Evolutionary conservation across 2,329 filamentous ascomycete genomes (phyloP).

Genomic region (Chaetomiaceae sp.): DNA sequence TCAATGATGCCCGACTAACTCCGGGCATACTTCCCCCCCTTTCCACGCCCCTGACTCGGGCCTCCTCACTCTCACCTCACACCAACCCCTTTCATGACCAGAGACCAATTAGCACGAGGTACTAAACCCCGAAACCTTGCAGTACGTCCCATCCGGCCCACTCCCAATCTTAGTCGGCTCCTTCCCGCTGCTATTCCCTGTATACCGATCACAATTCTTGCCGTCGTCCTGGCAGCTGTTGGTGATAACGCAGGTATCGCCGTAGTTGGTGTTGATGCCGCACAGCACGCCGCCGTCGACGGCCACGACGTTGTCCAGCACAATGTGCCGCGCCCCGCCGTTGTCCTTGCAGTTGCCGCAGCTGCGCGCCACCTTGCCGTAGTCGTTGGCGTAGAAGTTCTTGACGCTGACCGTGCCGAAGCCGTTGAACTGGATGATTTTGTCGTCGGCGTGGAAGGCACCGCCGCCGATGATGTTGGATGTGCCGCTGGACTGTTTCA

Average conservation of each 20-base stretch:
- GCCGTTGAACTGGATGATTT: slow-evolving; percentile 16
- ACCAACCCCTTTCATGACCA: too few species aligned
- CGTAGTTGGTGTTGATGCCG: slow-evolving; percentile 18
- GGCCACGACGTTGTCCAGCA: slow-evolving; percentile 3
- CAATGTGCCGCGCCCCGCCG: slow-evolving; percentile 9
- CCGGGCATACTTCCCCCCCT: too few species aligned
- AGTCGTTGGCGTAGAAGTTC: slow-evolving; percentile 14
- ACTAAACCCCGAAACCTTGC: neutral
- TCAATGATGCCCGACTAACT: too few species aligned
- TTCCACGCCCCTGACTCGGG: too few species aligned
- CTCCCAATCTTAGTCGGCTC: slow-evolving; percentile 14
- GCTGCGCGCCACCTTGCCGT: slow-evolving; percentile 13
- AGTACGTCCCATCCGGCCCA: slow-evolving; percentile 10
- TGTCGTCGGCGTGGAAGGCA: slow-evolving; percentile 14
- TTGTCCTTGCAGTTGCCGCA: slow-evolving; percentile 17
- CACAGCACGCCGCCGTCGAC: slow-evolving; percentile 14
- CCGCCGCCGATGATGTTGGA: slow-evolving; percentile 15
- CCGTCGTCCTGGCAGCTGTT: slow-evolving; percentile 13
- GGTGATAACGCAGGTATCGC: slow-evolving; percentile 11
- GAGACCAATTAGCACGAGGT: neutral
- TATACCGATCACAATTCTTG: slow-evolving; percentile 10
- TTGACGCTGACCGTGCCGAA: slow-evolving; percentile 11
- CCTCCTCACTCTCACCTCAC: too few species aligned
- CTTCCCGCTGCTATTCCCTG: slow-evolving; percentile 9
- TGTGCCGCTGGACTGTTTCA: slow-evolving; percentile 12